Base-by-base conservation (phyloP, 495 filamentous ascomycete species). In the Podospora anserina region DNA sequence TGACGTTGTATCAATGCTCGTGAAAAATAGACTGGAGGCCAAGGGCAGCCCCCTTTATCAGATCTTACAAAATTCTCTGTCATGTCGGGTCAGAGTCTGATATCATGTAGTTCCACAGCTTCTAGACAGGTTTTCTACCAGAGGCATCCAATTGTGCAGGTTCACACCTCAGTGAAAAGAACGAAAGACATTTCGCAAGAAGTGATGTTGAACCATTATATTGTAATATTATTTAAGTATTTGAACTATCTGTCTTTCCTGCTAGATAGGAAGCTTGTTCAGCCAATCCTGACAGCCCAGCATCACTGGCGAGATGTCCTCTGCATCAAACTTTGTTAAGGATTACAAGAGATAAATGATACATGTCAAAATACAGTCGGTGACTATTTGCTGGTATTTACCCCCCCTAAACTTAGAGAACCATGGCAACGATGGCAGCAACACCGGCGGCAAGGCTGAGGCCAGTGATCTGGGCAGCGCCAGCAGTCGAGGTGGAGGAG, bases 381-480 rank as follows among this genome's bases (percentile, higher is more conserved):
- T 5, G 18, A 18, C 5, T 4, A 32, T 9, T 28, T 13, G 59
- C 23, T 61, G 0, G 4, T 5, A 30, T 32, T 32, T 32, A 5
- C n/a, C 13, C 34, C 1, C 0, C 39, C 9, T 49, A 49, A 49
- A 55, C 7, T 65, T 57, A 71, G 4, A 71, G 5, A 58, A 62
- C 69, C 65, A 71, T 68, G 58, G 60, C 66, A 20, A 44, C 49
- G 15, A 60, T 58, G 15, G 54, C 53, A 19, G 63, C 69, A 16
- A 64, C 63, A 19, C 65, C 3, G 18, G 62, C 69, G 18, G 69
- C 69, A n/a, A 71, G 27, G 18, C 69, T 66, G 54, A 71, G 34
- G 2, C 69, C 69, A 15, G 63, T 66, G 39, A 32, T 49, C 26
- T 66, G 62, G 9, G 58, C 30, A 53, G 69, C 64, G 26, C 27